These are phyloP conservation scores for Trichoderma pleuroti DNA, from an alignment of 2,329 filamentous ascomycete species.

Conservation along the genomic window DNA sequence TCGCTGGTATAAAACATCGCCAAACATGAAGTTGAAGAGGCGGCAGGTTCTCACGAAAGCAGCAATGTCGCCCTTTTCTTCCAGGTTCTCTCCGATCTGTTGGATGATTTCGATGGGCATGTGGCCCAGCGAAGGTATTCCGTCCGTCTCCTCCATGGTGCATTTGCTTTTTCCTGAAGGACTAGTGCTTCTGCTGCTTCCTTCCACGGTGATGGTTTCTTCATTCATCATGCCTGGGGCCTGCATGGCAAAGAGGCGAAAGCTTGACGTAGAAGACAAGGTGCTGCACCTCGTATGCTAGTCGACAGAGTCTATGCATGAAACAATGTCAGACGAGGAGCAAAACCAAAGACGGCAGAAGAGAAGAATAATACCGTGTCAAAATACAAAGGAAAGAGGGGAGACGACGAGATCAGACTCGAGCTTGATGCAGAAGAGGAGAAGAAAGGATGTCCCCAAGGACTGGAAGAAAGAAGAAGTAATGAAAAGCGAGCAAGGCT, in stretches of 20 bases:
- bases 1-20: constrained; percentile 12
- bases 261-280: neutral
- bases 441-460: neutral
- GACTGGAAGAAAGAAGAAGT: neutral
- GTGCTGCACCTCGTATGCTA: neutral
- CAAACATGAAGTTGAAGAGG: constrained; percentile 13
- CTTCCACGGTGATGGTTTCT: neutral
- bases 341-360: neutral
- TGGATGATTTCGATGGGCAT: constrained; percentile 13
- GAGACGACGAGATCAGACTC: neutral
- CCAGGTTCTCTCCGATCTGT: constrained; percentile 4
- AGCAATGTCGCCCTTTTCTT: constrained; percentile 1
- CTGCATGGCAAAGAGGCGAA: too few species aligned
- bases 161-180: neutral
- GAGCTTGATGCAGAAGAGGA: neutral
- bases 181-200: neutral
- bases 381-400: neutral
- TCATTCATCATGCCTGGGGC: neutral
- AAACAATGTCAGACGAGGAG: neutral
- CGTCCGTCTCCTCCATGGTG: neutral
- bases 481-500: neutral
- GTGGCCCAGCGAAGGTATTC: neutral
- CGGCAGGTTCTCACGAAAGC: constrained; percentile 2
- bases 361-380: neutral
- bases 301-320: neutral